These are phyloP conservation scores for Rhodotorula babjevae DNA, from an alignment of 768 basidiomycete species.

Conservation along the genomic window DNA sequence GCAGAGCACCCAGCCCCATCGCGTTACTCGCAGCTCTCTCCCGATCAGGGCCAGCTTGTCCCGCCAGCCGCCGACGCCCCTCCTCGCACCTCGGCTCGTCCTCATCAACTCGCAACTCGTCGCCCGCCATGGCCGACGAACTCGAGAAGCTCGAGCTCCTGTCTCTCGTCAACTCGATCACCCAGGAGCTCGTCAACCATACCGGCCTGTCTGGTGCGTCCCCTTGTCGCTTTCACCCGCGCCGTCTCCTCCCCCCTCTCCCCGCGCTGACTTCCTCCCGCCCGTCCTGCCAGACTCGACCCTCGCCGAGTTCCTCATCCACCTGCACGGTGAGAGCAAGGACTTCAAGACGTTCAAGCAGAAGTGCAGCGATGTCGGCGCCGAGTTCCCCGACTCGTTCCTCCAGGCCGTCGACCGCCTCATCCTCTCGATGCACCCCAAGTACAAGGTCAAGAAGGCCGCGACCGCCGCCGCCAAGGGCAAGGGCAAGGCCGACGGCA, in stretches of 20 bases:
- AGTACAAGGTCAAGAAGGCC: conserved; percentile 62
- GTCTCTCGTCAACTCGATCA: conserved; percentile 83
- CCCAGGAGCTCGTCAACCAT: conserved; percentile 88
- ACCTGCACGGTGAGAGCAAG: conserved; percentile 60
- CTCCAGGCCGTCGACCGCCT: conserved; percentile 89
- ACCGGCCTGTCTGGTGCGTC: conserved; percentile 43
- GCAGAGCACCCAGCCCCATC: too few relatives aligned
- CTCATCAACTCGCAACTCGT: background rate
- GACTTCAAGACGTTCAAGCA: conserved; percentile 68
- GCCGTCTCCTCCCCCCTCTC: background rate
- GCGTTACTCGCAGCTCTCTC: too few relatives aligned
- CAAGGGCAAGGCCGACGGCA: conserved; percentile 43
- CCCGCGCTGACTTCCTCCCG: conserved; percentile 41
- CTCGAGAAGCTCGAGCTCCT: conserved; percentile 89
- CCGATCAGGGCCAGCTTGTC: too few relatives aligned
- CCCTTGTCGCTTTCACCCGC: background rate
- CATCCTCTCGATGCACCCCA: conserved; percentile 89
- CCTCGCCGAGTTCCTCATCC: conserved; percentile 89
- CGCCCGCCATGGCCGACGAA: conserved; percentile 34
- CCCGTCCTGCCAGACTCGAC: conserved; percentile 75
- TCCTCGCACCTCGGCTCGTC: too few relatives aligned
- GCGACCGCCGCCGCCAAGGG: conserved; percentile 34
- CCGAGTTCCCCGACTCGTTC: conserved; percentile 80
- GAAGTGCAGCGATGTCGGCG: conserved; percentile 69
- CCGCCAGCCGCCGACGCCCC: too few relatives aligned